Evolutionary conservation across 352 stramenopile species (phyloP).

Genomic region (Phytophthora hibernalis): DNA sequence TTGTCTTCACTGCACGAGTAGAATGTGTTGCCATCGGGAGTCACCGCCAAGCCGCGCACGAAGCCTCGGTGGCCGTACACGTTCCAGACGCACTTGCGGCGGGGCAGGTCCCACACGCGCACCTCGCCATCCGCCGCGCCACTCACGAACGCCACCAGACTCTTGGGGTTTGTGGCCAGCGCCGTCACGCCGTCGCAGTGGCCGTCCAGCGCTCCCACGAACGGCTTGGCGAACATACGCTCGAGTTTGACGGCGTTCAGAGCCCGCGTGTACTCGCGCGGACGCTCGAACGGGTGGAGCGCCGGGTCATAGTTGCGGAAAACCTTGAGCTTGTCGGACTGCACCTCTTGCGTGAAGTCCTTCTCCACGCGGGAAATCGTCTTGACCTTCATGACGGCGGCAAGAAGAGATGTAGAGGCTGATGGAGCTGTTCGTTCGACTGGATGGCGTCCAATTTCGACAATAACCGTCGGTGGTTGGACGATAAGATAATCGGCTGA

Average conservation of each 20-base stretch:
- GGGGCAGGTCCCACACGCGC: slow-evolving; percentile 97
- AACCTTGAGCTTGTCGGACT: slow-evolving; percentile 94
- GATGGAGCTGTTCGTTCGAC: slow-evolving; percentile 37
- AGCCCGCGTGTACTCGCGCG: slow-evolving; percentile 95
- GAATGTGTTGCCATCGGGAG: slow-evolving; percentile 85
- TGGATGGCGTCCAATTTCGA: slow-evolving; percentile 33
- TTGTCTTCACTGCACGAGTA: slow-evolving; percentile 96
- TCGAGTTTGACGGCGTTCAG: slow-evolving; percentile 98
- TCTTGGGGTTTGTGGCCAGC: slow-evolving; percentile 91
- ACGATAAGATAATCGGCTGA: background rate
- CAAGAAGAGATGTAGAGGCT: slow-evolving; percentile 19
- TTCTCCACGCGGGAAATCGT: slow-evolving; percentile 96
- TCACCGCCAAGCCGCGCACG: slow-evolving; percentile 92
- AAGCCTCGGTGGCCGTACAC: slow-evolving; percentile 94
- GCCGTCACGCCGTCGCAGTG: slow-evolving; percentile 97
- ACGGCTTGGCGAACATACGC: slow-evolving; percentile 98
- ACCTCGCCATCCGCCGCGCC: slow-evolving; percentile 95
- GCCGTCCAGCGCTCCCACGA: slow-evolving; percentile 97
- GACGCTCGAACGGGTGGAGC: slow-evolving; percentile 94
- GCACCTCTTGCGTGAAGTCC: slow-evolving; percentile 94
- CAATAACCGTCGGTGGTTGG: slow-evolving; percentile 10
- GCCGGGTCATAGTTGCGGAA: slow-evolving; percentile 97
- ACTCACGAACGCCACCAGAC: slow-evolving; percentile 89
- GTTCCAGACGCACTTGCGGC: slow-evolving; percentile 93
- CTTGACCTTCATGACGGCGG: slow-evolving; percentile 98